A percentile compares a stretch with the other conserved stretches of the same genome.
Conservation (phyloP, 495 filamentous ascomycete species). For the Trichocladium antarcticum region DNA sequence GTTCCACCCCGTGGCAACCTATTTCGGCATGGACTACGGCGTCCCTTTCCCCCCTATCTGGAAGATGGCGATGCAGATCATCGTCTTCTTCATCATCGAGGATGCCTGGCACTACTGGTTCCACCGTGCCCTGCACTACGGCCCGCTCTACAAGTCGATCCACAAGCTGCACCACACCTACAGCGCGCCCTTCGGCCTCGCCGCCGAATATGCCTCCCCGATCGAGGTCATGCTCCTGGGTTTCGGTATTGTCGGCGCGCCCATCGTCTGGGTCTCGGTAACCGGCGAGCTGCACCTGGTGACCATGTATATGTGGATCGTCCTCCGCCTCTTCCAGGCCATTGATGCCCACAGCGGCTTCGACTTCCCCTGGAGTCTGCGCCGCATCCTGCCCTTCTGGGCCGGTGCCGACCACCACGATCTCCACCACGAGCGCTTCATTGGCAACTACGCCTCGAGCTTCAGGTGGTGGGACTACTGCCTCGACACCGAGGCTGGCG, state of each 20-base stretch:
- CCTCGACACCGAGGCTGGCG: slow-evolving; percentile 85
- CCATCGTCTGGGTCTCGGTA: slow-evolving; percentile 74
- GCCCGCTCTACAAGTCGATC: slow-evolving; percentile 81
- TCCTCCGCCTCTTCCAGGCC: slow-evolving; percentile 86
- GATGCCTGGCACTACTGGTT: slow-evolving; percentile 98
- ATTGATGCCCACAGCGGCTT: slow-evolving; percentile 97
- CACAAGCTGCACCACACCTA: slow-evolving; percentile 99
- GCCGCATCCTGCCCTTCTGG: slow-evolving; percentile 96
- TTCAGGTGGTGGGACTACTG: slow-evolving; percentile 98
- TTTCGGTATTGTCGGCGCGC: slow-evolving; percentile 72
- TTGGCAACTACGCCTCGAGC: slow-evolving; percentile 94
- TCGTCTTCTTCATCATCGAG: slow-evolving; percentile 89
- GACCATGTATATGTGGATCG: slow-evolving; percentile 97
- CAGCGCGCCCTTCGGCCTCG: slow-evolving; percentile 90
- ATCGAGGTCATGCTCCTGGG: slow-evolving; percentile 98
- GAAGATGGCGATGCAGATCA: slow-evolving; percentile 85
- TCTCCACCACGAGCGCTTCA: slow-evolving; percentile 91
- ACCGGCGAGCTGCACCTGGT: slow-evolving; percentile 84
- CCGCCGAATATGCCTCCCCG: slow-evolving; percentile 94
- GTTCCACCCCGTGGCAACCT: slow-evolving; percentile 96
- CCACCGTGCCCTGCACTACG: slow-evolving; percentile 91
- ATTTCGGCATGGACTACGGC: slow-evolving; percentile 74
- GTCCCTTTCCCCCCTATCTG: slow-evolving; percentile 78
- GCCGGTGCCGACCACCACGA: slow-evolving; percentile 96
- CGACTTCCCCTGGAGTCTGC: slow-evolving; percentile 93